Percentiles rank a stretch among this genome's conserved stretches.
phyloP scores from a whole-genome alignment of 2,329 filamentous ascomycete species.

The Pseudogymnoascus sp. region DNA sequence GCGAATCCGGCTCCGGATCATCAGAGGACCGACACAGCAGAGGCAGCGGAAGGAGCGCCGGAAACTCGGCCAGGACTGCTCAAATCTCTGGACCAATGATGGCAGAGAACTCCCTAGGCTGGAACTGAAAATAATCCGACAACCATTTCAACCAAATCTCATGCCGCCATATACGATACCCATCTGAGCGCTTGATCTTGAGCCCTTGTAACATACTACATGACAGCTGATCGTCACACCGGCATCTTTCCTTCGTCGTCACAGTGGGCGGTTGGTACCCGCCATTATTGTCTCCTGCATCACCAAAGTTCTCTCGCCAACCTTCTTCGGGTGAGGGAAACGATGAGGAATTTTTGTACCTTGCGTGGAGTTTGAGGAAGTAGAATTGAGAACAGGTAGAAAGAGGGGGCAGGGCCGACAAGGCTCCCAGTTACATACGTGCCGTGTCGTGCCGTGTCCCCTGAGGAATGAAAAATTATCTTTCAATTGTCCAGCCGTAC shows the following conservation, averaged over 20 bases:
- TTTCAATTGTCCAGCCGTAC: slow-evolving; percentile 1
- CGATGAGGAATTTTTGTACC: slow-evolving; percentile 13
- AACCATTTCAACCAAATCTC: slow-evolving; percentile 9
- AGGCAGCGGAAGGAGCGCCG: slow-evolving; percentile 41
- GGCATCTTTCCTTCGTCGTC: slow-evolving; percentile 24
- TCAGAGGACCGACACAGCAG: slow-evolving; percentile 43
- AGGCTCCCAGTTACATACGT: neutral
- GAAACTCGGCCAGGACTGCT: slow-evolving; percentile 48
- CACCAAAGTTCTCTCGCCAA: slow-evolving; percentile 20
- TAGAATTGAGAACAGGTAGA: slow-evolving; percentile 11
- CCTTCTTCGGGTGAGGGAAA: slow-evolving; percentile 19
- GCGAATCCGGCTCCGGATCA: slow-evolving; percentile 27
- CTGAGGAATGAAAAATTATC: slow-evolving; percentile 1
- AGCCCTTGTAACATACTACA: slow-evolving; percentile 15
- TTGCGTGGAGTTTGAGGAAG: slow-evolving; percentile 15
- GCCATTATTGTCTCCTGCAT: slow-evolving; percentile 25
- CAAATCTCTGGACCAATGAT: slow-evolving; percentile 68
- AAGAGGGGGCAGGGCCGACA: slow-evolving; percentile 8
- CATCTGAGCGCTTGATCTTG: slow-evolving; percentile 19
- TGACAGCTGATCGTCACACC: slow-evolving; percentile 18
- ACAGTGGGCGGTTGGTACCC: slow-evolving; percentile 25
- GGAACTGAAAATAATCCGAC: slow-evolving; percentile 49
- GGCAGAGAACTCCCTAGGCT: slow-evolving; percentile 70
- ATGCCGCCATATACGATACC: slow-evolving; percentile 17
- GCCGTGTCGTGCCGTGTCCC: neutral